A percentile compares a stretch with the other conserved stretches of the same genome.
Conservation (phyloP, 2,329 filamentous ascomycete genomes). For the Claviceps pazoutovae region DNA sequence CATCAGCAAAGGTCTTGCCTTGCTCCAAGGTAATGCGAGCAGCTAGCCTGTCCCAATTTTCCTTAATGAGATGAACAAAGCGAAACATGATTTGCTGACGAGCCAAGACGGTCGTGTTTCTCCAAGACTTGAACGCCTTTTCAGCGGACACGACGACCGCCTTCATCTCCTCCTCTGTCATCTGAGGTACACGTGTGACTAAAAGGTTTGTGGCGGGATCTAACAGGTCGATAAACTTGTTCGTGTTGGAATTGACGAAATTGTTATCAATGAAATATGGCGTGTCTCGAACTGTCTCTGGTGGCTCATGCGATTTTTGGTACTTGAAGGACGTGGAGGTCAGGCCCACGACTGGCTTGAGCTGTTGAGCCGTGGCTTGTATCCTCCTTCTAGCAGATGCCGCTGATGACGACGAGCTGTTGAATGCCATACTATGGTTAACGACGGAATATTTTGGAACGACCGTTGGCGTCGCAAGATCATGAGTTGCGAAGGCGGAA, state of each 20-base stretch:
- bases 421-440: slow-evolving; percentile 23
- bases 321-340: slow-evolving; percentile 46
- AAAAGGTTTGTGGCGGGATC: slow-evolving; percentile 80
- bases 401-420: slow-evolving; percentile 15
- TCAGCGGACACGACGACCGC: slow-evolving; percentile 62
- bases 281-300: slow-evolving; percentile 53
- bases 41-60: slow-evolving; percentile 74
- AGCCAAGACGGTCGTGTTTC: slow-evolving; percentile 53
- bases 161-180: slow-evolving; percentile 62
- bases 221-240: slow-evolving; percentile 64
- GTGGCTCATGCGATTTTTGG: slow-evolving; percentile 58
- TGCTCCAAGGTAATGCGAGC: slow-evolving; percentile 80
- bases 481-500: slow-evolving; percentile 21
- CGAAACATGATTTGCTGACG: slow-evolving; percentile 82
- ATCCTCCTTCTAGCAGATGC: slow-evolving; percentile 34
- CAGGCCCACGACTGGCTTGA: slow-evolving; percentile 37
- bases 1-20: slow-evolving; percentile 78
- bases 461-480: slow-evolving; percentile 13
- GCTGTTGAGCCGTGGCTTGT: slow-evolving; percentile 42
- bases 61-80: slow-evolving; percentile 63
- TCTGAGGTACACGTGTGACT: slow-evolving; percentile 70
- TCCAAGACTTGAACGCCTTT: slow-evolving; percentile 64
- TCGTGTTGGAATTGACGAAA: slow-evolving; percentile 53
- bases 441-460: slow-evolving; percentile 13
- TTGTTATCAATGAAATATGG: slow-evolving; percentile 74